Evolutionary conservation across 768 basidiomycete species (phyloP).

Genomic region (Mycena floridula): DNA sequence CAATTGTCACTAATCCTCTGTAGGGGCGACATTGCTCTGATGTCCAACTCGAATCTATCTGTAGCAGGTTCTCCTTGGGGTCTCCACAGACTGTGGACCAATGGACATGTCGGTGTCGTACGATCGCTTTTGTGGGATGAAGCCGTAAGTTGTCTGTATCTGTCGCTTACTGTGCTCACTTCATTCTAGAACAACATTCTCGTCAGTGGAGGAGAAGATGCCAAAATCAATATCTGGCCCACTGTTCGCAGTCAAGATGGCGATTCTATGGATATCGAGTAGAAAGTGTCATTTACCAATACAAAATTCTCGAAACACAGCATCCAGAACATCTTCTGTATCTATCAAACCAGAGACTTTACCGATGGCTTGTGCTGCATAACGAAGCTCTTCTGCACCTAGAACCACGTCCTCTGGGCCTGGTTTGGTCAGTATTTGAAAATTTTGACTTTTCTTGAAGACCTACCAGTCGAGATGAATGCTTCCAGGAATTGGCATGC

Average conservation of each 20-base stretch:
- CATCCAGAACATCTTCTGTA: slow-evolving; percentile 79
- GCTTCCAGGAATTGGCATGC: slow-evolving; percentile 57
- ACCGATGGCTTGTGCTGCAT: slow-evolving; percentile 80
- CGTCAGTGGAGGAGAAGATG: slow-evolving; percentile 47
- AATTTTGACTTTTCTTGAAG: neutral
- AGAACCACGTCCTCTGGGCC: slow-evolving; percentile 69
- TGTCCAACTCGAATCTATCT: slow-evolving; percentile 38
- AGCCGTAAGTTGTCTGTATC: slow-evolving; percentile 23
- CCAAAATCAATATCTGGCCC: slow-evolving; percentile 38
- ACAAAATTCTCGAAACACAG: slow-evolving; percentile 82
- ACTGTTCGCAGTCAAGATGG: neutral
- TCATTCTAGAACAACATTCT: slow-evolving; percentile 29
- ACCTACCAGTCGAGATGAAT: slow-evolving; percentile 44
- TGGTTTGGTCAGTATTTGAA: slow-evolving; percentile 16
- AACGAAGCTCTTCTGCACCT: slow-evolving; percentile 83
- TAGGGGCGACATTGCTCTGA: slow-evolving; percentile 55
- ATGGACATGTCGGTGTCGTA: slow-evolving; percentile 51
- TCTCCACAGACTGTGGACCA: slow-evolving; percentile 45
- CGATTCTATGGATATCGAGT: slow-evolving; percentile 21
- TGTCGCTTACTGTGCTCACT: neutral
- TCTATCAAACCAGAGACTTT: slow-evolving; percentile 77
- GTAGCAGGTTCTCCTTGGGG: slow-evolving; percentile 37
- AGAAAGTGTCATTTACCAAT: slow-evolving; percentile 60
- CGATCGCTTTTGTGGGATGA: slow-evolving; percentile 54
- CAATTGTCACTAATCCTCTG: neutral